Percentiles rank a stretch among this genome's conserved stretches.
Evolutionary conservation across 192 early-diverging fungal genomes (phyloP).

Genomic region (Dissophora globulifera): DNA sequence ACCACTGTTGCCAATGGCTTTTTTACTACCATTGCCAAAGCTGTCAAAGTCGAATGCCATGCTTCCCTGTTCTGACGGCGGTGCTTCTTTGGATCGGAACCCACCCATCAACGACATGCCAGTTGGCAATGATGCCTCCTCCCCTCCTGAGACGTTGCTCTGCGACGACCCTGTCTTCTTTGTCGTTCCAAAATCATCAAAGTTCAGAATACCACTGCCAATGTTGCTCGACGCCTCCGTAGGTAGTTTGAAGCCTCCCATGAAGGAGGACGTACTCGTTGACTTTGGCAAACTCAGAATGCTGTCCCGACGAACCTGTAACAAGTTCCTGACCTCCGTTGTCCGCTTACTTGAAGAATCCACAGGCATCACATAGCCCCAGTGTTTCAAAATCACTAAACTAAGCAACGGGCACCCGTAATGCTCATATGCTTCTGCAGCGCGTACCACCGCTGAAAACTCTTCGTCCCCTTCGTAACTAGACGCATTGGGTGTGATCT

Average conservation of each 20-base stretch:
- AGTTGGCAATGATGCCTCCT: background rate
- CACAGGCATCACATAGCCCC: constrained; percentile 52
- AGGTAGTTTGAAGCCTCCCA: constrained; percentile 10
- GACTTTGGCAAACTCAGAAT: constrained; percentile 22
- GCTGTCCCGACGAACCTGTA: constrained; percentile 30
- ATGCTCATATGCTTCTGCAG: constrained; percentile 76
- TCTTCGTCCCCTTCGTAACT: constrained; percentile 65
- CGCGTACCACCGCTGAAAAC: constrained; percentile 68
- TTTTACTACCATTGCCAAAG: constrained; percentile 16
- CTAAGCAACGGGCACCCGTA: constrained; percentile 83
- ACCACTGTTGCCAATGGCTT: no score
- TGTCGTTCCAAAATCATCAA: constrained; percentile 6
- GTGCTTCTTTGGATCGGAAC: constrained; percentile 2
- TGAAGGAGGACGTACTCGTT: constrained; percentile 24
- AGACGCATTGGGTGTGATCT: constrained; percentile 59
- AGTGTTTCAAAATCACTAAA: constrained; percentile 73
- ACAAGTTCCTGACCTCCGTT: constrained; percentile 15
- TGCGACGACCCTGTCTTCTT: background rate
- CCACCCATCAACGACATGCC: constrained; percentile 34
- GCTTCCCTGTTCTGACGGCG: constrained; percentile 5
- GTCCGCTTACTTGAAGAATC: constrained; percentile 8
- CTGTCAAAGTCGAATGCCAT: constrained; percentile 24
- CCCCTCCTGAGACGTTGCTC: background rate
- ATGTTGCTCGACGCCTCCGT: background rate
- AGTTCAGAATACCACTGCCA: constrained; percentile 15